phyloP scores from a whole-genome alignment of 345 rosid genomes.

The Hibiscus syriacus region DNA sequence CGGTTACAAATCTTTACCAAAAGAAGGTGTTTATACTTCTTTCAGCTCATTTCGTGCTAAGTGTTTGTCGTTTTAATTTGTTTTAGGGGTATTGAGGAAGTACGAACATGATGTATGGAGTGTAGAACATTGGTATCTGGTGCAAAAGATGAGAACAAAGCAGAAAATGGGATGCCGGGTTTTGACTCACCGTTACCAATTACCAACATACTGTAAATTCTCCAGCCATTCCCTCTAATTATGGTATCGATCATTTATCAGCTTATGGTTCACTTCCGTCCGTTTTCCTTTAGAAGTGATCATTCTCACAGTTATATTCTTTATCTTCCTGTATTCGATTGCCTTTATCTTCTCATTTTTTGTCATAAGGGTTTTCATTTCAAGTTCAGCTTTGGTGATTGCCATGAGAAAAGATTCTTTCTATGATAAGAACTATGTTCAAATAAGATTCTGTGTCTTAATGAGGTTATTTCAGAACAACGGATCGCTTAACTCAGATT shows the following conservation, averaged over 20 bases:
- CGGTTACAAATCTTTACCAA: too few relatives aligned
- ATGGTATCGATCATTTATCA: neutral
- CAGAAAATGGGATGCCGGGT: slow-evolving; percentile 32
- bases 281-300: too few relatives aligned
- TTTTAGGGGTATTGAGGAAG: slow-evolving; percentile 11
- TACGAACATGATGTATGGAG: slow-evolving; percentile 17
- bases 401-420: neutral
- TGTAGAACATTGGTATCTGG: slow-evolving; percentile 10
- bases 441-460: too few relatives aligned
- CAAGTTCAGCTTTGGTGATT: neutral
- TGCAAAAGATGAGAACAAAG: slow-evolving; percentile 28
- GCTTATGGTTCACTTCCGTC: neutral
- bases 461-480: too few relatives aligned
- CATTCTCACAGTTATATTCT: too few relatives aligned
- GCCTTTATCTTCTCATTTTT: neutral
- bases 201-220: slow-evolving; percentile 25
- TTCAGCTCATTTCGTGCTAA: neutral
- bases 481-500: neutral
- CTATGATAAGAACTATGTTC: neutral
- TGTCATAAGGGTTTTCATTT: too few relatives aligned
- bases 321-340: neutral
- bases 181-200: slow-evolving; percentile 27
- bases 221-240: slow-evolving; percentile 2
- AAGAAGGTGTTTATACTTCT: too few relatives aligned
- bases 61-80: slow-evolving; percentile 11